Conservation (phyloP, 768 basidiomycete species). For the Auricularia heimuer region DNA sequence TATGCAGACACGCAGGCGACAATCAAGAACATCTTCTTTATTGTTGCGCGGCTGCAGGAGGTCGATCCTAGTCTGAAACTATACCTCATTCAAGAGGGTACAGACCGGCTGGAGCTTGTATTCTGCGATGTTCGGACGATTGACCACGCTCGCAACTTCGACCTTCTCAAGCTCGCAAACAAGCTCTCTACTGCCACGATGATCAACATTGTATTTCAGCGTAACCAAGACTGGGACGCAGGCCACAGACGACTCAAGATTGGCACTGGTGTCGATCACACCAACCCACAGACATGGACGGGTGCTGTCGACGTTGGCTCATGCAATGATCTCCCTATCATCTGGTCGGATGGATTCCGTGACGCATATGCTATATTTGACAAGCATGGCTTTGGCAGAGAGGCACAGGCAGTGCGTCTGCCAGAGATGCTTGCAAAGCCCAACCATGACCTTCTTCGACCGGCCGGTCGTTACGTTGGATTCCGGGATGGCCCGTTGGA, state of each 20-base stretch:
- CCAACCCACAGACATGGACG: conserved; percentile 12
- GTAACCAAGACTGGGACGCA: conserved; percentile 15
- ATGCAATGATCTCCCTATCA: neutral
- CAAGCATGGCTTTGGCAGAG: neutral
- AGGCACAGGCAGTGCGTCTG: neutral
- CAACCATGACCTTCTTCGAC: neutral
- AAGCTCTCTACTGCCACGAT: conserved; percentile 15
- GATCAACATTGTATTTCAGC: conserved; percentile 12
- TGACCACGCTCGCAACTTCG: conserved; percentile 11
- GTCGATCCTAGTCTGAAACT: conserved; percentile 15
- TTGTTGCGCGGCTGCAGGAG: conserved; percentile 15
- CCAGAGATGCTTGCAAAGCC: neutral
- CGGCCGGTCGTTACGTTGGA: neutral
- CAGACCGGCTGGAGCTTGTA: conserved; percentile 20
- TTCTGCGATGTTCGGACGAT: conserved; percentile 16
- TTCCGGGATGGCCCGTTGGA: neutral
- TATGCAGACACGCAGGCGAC: conserved; percentile 23
- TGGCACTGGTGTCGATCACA: conserved; percentile 17
- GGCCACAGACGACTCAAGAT: conserved; percentile 13
- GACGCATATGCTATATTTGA: neutral
- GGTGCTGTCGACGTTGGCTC: neutral
- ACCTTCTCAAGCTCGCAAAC: conserved; percentile 7
- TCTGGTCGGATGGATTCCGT: neutral
- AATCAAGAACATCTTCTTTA: conserved; percentile 18
- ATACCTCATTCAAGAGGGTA: conserved; percentile 17